phyloP scores from a whole-genome alignment of 2,329 filamentous ascomycete genomes.

The Aspergillus sp. region DNA sequence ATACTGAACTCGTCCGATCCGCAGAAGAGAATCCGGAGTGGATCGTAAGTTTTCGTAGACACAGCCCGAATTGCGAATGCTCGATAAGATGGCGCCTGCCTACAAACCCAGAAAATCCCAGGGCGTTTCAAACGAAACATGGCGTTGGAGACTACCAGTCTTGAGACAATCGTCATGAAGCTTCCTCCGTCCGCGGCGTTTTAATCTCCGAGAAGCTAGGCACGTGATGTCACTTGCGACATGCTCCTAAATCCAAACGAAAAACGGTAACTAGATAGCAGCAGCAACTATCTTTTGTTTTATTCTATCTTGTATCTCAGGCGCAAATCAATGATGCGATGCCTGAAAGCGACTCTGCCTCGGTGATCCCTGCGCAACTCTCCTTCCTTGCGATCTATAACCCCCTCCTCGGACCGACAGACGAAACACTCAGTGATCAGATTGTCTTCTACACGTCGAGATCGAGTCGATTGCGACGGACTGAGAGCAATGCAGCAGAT shows the following conservation, averaged over 20 bases:
- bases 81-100: slow-evolving; percentile 6
- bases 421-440: slow-evolving; percentile 70
- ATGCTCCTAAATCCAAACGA: not conserved
- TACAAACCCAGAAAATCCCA: slow-evolving; percentile 17
- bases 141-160: not conserved
- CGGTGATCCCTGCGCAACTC: slow-evolving; percentile 69
- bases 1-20: slow-evolving; percentile 90
- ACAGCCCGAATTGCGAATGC: slow-evolving; percentile 15
- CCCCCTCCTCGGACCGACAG: slow-evolving; percentile 65
- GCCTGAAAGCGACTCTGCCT: slow-evolving; percentile 30
- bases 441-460: slow-evolving; percentile 85
- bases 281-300: not conserved
- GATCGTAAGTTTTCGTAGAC: slow-evolving; percentile 37
- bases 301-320: slow-evolving; percentile 4
- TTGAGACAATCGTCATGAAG: not conserved
- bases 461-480: slow-evolving; percentile 21
- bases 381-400: slow-evolving; percentile 95
- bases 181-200: not conserved
- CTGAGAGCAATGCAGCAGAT: slow-evolving; percentile 10
- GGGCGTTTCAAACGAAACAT: slow-evolving; percentile 22
- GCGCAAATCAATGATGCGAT: slow-evolving; percentile 26
- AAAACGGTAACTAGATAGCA: slow-evolving; percentile 3
- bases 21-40: slow-evolving; percentile 83
- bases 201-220: slow-evolving; percentile 2
- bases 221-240: slow-evolving; percentile 28